Conservation (phyloP, 208 protist species). For the Acanthamoeba castellanii region DNA sequence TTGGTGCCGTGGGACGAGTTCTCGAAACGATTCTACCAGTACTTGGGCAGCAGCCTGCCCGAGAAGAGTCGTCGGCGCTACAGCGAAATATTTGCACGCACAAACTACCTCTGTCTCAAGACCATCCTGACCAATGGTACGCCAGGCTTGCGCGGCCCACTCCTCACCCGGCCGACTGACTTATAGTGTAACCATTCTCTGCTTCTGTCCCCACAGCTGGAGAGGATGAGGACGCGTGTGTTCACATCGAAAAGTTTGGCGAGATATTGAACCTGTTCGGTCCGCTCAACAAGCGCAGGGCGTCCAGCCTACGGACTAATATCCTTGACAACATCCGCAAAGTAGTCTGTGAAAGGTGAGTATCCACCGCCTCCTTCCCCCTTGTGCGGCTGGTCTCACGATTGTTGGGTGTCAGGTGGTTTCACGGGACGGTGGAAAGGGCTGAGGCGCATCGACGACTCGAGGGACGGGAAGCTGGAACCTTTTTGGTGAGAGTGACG, state of each 20-base stretch:
- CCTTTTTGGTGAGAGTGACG: conserved; percentile 66
- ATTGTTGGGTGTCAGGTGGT: conserved; percentile 49
- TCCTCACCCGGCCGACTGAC: background rate
- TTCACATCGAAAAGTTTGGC: conserved; percentile 83
- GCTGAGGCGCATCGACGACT: conserved; percentile 62
- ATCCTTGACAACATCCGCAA: conserved; percentile 75
- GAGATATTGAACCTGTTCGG: conserved; percentile 84
- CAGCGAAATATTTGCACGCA: conserved; percentile 38
- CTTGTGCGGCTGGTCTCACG: background rate
- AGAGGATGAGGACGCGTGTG: conserved; percentile 36
- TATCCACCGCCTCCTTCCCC: background rate
- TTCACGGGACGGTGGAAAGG: conserved; percentile 61
- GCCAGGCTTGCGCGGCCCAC: too few relatives aligned
- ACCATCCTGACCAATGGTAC: conserved; percentile 63
- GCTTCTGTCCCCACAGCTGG: background rate
- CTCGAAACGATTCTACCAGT: conserved; percentile 61
- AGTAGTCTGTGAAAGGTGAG: conserved; percentile 58
- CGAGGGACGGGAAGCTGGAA: conserved; percentile 40
- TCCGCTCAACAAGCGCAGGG: conserved; percentile 59
- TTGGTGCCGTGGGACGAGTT: conserved; percentile 69
- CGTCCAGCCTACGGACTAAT: conserved; percentile 35
- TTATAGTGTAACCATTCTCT: background rate
- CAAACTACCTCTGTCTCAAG: conserved; percentile 62
- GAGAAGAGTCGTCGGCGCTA: conserved; percentile 24
- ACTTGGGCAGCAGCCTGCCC: conserved; percentile 1